A percentile compares a stretch with the other conserved stretches of the same genome.
Evolutionary conservation across 257 asterid species (phyloP).

Genomic region (Rauvolfia tetraphylla): DNA sequence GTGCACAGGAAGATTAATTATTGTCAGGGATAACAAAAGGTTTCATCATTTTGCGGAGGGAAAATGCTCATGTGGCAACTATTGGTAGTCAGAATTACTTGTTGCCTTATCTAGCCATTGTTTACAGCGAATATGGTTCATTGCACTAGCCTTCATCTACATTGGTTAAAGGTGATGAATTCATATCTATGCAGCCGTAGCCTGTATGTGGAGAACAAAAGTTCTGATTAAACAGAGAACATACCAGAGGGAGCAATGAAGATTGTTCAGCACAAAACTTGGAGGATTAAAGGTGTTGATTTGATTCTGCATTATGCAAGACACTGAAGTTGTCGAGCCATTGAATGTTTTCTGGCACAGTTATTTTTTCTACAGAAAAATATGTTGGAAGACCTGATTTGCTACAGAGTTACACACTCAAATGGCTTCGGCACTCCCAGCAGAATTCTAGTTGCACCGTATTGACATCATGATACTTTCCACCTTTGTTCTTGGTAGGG

Average conservation of each 20-base stretch:
- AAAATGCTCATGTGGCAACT: slow-evolving; percentile 83
- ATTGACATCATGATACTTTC: background rate
- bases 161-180: background rate
- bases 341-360: background rate
- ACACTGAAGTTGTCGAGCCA: background rate
- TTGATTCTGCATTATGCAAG: background rate
- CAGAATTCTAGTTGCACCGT: background rate
- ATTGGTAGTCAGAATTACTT: slow-evolving; percentile 37
- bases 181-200: background rate
- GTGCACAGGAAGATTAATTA: slow-evolving; percentile 57
- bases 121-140: background rate
- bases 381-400: background rate
- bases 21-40: slow-evolving; percentile 75
- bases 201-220: background rate
- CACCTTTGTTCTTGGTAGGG: background rate
- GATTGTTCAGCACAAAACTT: background rate
- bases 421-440: background rate
- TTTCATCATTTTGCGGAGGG: slow-evolving; percentile 76
- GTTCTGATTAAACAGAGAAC: background rate
- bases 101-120: background rate
- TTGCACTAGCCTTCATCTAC: background rate
- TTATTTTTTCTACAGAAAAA: background rate
- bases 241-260: background rate
- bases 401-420: background rate
- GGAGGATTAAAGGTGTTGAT: background rate